Evolutionary conservation across 257 asterid genomes (phyloP), one percentile per base, ranked within the genome.

Genomic region (Solanum tarapatanum): DNA sequence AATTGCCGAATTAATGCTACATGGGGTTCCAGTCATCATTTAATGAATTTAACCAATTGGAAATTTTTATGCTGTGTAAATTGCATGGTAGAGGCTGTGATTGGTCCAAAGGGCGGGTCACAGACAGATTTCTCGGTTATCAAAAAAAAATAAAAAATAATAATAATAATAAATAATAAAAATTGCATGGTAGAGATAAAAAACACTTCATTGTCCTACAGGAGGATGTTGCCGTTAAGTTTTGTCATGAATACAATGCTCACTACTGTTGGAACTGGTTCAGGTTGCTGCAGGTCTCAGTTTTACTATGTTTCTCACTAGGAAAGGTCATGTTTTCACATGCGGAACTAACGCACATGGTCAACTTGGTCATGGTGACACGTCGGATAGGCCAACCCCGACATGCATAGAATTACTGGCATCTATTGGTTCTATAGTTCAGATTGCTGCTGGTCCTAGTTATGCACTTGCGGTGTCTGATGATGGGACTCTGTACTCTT

Each of bases 311-410:
- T 95, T 95, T 84, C 98, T 95, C 72, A 91, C 98, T 37, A 88
- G 87, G 76, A 86, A 93, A 90, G 96, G 98, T 70, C 95, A 89
- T 60, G 98, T 94, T 39, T 95, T 93, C 88, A 92, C 96, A 30
- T 95, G 98, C 89, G 98, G 98, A 88, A 86, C 90, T 83, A 94
- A 95, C 74, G 86, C 91, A 51, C 94, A 93, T 33, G 98, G 98
- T 86, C 98, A 95, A 88, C 98, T 95, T 76, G 98, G 98, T 43
- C 98, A 94, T 17, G 96, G 98, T 13, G 96, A 95, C 85, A 93
- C 95, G 24, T 87, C 87, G 84, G 97, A 95, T 88, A 85, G 94
- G 83, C 91, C 95, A 37, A 91, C 91, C 10, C 97, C 98, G 9
- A 91, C 91, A 89, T 89, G 91, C 37, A 90, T 95, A 79, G 97